Percentiles rank a stretch among this genome's conserved stretches.
Evolutionary conservation across 1,284 basidiomycete genomes (phyloP).

Genomic region (Apiotrichum laibachii): DNA sequence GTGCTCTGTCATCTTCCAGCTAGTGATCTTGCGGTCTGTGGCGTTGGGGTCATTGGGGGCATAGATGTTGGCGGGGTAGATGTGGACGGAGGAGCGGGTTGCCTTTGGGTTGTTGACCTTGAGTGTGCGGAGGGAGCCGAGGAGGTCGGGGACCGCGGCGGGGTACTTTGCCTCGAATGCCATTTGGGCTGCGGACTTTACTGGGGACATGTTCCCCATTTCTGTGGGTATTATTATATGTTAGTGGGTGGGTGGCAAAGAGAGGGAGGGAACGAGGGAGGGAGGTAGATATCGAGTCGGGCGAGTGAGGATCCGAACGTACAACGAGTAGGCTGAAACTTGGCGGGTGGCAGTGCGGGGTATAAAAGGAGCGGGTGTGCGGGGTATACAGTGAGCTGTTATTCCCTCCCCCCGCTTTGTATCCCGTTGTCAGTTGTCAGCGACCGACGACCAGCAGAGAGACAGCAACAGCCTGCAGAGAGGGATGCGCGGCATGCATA

Average conservation of each 20-base stretch:
- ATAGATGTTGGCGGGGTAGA: conserved; percentile 43
- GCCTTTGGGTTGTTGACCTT: conserved; percentile 39
- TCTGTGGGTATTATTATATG: too few species aligned
- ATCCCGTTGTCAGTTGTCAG: not conserved
- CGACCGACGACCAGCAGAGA: too few species aligned
- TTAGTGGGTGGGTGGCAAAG: not conserved
- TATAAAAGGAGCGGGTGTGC: not conserved
- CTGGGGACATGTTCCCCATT: not conserved
- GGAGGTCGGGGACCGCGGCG: conserved; percentile 32
- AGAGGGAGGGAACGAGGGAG: not conserved
- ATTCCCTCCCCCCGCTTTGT: too few species aligned
- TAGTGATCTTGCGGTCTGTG: conserved; percentile 56
- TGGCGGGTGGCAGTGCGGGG: not conserved
- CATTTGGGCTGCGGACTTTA: not conserved
- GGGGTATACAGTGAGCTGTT: not conserved
- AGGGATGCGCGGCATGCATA: too few species aligned
- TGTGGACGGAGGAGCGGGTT: conserved; percentile 35
- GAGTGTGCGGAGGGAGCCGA: conserved; percentile 35
- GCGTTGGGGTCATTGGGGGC: conserved; percentile 15
- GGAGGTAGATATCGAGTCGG: not conserved
- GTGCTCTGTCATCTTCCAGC: conserved; percentile 96
- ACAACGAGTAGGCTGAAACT: not conserved
- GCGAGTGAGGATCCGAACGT: too few species aligned
- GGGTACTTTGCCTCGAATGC: conserved; percentile 18
- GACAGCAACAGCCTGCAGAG: too few species aligned